Conservation (phyloP, 2,329 filamentous ascomycete genomes). For the Colletotrichum cuscutae region DNA sequence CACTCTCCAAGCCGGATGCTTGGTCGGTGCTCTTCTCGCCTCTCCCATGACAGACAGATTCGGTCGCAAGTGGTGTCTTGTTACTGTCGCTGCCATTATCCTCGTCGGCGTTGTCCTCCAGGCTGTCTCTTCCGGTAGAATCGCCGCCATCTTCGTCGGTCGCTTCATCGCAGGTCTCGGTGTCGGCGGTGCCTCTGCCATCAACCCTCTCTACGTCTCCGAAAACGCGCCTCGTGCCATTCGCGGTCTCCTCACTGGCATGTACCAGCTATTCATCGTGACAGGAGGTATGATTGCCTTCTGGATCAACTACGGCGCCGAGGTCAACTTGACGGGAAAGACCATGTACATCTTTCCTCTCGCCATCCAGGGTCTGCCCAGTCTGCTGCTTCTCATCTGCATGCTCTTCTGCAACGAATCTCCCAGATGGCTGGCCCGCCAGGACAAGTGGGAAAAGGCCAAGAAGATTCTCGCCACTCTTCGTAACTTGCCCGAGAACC, state of each 20-base stretch:
- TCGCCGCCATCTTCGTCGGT: slow-evolving; percentile 71
- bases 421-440: slow-evolving; percentile 71
- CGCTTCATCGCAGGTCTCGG: slow-evolving; percentile 63
- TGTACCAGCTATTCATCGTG: slow-evolving; percentile 59
- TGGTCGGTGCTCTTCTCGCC: slow-evolving; percentile 41
- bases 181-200: slow-evolving; percentile 53
- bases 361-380: slow-evolving; percentile 71
- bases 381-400: slow-evolving; percentile 65
- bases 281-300: slow-evolving; percentile 55
- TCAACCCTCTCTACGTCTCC: slow-evolving; percentile 57
- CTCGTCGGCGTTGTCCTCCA: slow-evolving; percentile 71
- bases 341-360: slow-evolving; percentile 58
- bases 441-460: slow-evolving; percentile 73
- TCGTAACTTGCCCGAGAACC: slow-evolving; percentile 61
- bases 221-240: slow-evolving; percentile 57
- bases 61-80: slow-evolving; percentile 58
- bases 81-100: slow-evolving; percentile 64
- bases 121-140: slow-evolving; percentile 63
- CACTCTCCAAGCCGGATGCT: slow-evolving; percentile 43
- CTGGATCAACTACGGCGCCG: slow-evolving; percentile 63
- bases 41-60: slow-evolving; percentile 53
- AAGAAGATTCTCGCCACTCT: slow-evolving; percentile 63
- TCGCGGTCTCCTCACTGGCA: slow-evolving; percentile 53
- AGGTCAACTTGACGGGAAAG: slow-evolving; percentile 47
- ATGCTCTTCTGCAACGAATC: slow-evolving; percentile 74